Evolutionary conservation across 768 basidiomycete species (phyloP), one percentile per base, ranked within the genome.

Genomic region (Guyanaporus albipodus): DNA sequence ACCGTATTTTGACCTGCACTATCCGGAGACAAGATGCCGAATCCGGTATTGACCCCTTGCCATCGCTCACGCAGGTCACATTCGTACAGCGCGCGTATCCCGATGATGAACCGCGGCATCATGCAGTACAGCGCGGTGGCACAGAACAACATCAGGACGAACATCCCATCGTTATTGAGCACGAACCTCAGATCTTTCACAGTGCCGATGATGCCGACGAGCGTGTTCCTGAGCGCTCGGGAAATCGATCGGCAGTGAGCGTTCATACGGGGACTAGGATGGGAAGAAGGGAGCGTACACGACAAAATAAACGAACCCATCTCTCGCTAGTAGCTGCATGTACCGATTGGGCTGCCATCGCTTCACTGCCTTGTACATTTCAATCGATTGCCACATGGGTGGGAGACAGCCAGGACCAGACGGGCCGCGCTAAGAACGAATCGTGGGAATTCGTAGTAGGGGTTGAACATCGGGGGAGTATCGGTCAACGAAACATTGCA

Each of bases 231-330:
- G 9, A 8, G 28, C 5, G 6, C n/a, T 17, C n/a, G 6, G n/a
- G 21, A 26, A 17, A 38, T n/a, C 2, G 6, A 10, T 2, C 8
- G 17, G 5, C 19, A 15, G n/a, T 42, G 2, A 21, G 39, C 15
- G 19, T 19, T 15, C 9, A 11, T 29, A 5, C 19, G 11, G 14
- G n/a, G n/a, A n/a, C n/a, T n/a, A n/a, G n/a, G n/a, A n/a, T n/a
- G n/a, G n/a, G n/a, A 2, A 4, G 17, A 11, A 69, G 80, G 11
- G 11, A 24, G 43, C 44, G 19, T 43, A 46, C 52, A 54, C n/a
- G 3, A 49, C 0, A 26, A 55, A 54, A 17, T 55, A 55, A 29
- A 46, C 18, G 8, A 43, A 21, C 9, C 47, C 52, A 10, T 54
- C 54, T 19, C 6, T 21, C 12, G n/a, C 12, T 2, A 55, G 26